Conservation (phyloP, 441 rosid genomes). For the Pelargonium australe region DNA sequence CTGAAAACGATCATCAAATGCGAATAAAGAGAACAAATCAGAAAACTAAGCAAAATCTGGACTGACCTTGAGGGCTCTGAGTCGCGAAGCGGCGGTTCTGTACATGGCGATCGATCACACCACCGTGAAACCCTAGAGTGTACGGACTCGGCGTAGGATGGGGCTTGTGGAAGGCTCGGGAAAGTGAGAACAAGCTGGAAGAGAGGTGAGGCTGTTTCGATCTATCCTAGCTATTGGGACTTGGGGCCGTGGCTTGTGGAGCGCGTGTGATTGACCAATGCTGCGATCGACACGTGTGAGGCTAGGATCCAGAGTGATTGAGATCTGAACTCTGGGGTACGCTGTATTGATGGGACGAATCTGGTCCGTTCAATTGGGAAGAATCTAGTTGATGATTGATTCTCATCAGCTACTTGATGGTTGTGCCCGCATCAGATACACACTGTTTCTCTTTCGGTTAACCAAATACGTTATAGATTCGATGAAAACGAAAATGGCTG, state of each 20-base stretch:
- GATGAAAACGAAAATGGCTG: too few species aligned
- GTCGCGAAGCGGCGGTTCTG: slow-evolving; percentile 49
- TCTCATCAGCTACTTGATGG: too few species aligned
- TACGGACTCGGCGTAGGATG: neutral
- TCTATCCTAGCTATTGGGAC: neutral
- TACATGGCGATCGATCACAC: slow-evolving; percentile 34
- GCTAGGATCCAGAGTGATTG: neutral
- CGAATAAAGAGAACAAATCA: neutral
- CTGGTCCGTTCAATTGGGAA: neutral
- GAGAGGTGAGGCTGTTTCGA: neutral
- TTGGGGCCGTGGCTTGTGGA: neutral
- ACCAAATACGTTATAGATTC: too few species aligned
- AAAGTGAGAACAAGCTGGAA: neutral
- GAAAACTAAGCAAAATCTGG: neutral
- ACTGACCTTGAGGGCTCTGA: slow-evolving; percentile 52
- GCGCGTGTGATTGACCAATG: neutral
- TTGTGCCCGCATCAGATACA: too few species aligned
- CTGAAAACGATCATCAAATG: neutral
- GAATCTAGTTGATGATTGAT: too few species aligned
- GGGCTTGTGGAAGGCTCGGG: slow-evolving; percentile 1
- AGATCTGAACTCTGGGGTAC: neutral
- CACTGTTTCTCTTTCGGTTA: too few species aligned
- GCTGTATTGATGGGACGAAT: neutral
- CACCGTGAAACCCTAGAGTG: slow-evolving; percentile 20
- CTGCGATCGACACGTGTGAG: neutral